phyloP scores from a whole-genome alignment of 2,329 filamentous ascomycete species.

The Plectosphaerella cucumerina region DNA sequence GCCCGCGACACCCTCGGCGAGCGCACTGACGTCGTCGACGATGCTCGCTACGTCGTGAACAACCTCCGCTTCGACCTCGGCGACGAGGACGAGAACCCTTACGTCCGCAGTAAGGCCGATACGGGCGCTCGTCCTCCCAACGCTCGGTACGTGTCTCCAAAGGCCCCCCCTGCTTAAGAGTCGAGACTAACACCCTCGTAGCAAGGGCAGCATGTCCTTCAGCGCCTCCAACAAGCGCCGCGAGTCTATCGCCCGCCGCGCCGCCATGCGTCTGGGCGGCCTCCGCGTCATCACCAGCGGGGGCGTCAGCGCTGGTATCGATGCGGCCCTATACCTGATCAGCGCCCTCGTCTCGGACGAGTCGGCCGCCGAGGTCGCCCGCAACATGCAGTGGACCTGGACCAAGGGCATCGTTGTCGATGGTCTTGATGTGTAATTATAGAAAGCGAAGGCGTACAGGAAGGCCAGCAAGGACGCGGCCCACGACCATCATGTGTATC shows the following conservation, averaged over 20 bases:
- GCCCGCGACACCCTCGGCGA: slow-evolving; percentile 66
- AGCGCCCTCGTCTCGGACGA: slow-evolving; percentile 77
- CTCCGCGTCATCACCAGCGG: slow-evolving; percentile 75
- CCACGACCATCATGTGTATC: neutral
- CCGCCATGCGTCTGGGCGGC: slow-evolving; percentile 66
- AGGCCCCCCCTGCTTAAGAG: neutral
- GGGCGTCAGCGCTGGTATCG: slow-evolving; percentile 74
- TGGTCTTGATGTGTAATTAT: slow-evolving; percentile 70
- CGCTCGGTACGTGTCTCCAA: slow-evolving; percentile 46
- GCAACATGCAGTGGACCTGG: slow-evolving; percentile 78
- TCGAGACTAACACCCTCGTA: slow-evolving; percentile 19
- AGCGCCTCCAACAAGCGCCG: slow-evolving; percentile 69
- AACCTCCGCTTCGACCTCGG: slow-evolving; percentile 84
- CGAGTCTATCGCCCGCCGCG: slow-evolving; percentile 76
- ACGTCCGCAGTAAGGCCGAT: slow-evolving; percentile 67
- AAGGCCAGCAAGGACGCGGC: neutral
- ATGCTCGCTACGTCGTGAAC: slow-evolving; percentile 81
- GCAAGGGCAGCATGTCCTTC: slow-evolving; percentile 82
- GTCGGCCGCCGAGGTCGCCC: slow-evolving; percentile 69
- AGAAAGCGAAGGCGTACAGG: slow-evolving; percentile 2
- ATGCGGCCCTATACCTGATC: slow-evolving; percentile 81
- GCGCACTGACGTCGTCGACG: slow-evolving; percentile 78
- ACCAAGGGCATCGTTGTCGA: slow-evolving; percentile 81
- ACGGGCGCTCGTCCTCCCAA: slow-evolving; percentile 53
- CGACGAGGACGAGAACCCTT: slow-evolving; percentile 78